Base-by-base conservation (phyloP, 352 stramenopile genomes). In the Globisporangium spinosum region DNA sequence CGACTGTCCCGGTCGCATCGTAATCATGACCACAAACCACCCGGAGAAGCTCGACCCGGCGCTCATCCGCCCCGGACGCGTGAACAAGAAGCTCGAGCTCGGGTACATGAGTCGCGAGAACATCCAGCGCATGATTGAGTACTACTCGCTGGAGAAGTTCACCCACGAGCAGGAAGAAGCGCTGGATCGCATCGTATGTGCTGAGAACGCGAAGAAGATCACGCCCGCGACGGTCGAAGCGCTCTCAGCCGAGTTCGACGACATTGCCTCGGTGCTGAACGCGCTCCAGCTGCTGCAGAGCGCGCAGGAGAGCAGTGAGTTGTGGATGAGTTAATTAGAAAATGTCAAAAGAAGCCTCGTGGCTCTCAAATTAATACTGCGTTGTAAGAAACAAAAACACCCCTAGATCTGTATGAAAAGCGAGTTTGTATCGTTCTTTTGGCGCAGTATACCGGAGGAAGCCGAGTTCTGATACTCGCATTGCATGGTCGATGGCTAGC, bases 21-120 rank as follows among this genome's bases (percentile, higher is more conserved):
- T 98, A 0, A 92, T 98, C 73, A 97, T 98, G 85, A 97, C 94
- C 10, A 96, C 89, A 17, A 98, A 98, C 74, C 89, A 97, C 70
- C 94, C 90, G 12, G 94, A 98, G 74, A 93, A 91, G 62, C 81
- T 98, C n/a, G 93, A 98, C 71, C 79, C 88, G 8, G 93, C 93
- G 29, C 81, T 98, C 4, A 89, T 98, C 6, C 86, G 93, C 4
- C 93, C 93, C 1, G 93, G 92, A 0, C 86, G 92, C 45, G 87
- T 98, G 23, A 94, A 97, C 75, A 91, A 93, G 77, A 92, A 94
- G 69, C 51, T 97, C 35, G 49, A 86, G 45, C 76, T 97, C 29
- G 74, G 82, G 0, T 82, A 84, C 73, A 93, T 96, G 75, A 67
- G 67, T 8, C 58, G 56, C 35, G 56, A 63, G 20, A 72, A 91